Evolutionary conservation across 2,329 filamentous ascomycete species (phyloP), one percentile per base, ranked within the genome.

Genomic region (Botryosphaeria dothidea): DNA sequence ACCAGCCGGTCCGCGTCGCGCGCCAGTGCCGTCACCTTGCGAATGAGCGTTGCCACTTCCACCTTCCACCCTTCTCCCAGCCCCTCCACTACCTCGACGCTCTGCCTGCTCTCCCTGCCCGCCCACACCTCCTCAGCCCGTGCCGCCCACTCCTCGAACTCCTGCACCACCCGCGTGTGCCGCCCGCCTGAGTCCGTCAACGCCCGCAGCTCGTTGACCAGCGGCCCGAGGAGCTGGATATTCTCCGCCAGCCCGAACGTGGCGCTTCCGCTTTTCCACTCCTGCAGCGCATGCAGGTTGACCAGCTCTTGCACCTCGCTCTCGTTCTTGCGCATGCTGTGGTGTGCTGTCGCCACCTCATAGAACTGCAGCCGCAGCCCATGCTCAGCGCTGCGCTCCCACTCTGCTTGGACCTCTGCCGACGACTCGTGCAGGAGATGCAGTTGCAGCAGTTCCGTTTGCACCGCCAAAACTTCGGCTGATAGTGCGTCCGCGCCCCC

Each of bases 361-460:
- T 77, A 72, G 54, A 79, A 79, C 29, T 73, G 74, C 3, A 64
- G 60, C 36, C 69, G 71, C 9, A 80, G 68, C 23, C 27, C 67
- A 19, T 67, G 66, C 60, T 74, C 72, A 19, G 76, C 77, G 58
- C 72, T 77, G 11, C 66, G 45, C 48, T 76, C 71, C 77, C 77
- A 80, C 25, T 69, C 65, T 25, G 56, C 71, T 41, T 58, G 68
- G 15, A 71, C 69, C 8, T 69, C 58, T 41, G 67, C 67, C 11
- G 72, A 72, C 6, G 69, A 60, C 54, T 71, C 67, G 60, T 78
- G 77, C 17, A 80, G 62, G 9, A 79, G 63, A 64, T 77, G 72
- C 3, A 80, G 69, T 62, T 79, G 77, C 5, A 80, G 69, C 15
- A 80, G 68, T 65, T 77, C 73, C 11, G 75, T 70, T 69, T 80